Conservation (phyloP, 768 basidiomycete species). For the Saitozyma sp. region DNA sequence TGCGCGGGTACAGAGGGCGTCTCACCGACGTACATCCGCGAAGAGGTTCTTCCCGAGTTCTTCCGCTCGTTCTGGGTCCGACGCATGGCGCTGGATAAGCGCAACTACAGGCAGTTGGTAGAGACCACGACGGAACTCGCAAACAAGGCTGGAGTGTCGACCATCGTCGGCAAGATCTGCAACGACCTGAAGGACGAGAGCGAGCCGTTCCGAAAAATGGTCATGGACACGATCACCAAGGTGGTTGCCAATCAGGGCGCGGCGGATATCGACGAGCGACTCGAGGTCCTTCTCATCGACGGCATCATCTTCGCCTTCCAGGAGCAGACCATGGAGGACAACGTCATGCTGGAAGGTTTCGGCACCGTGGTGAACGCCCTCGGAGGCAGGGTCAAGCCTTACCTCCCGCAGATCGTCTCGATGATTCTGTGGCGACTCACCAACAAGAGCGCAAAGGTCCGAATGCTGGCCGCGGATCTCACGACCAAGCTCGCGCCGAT, state of each 20-base stretch:
- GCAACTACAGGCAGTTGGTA: constrained; percentile 95
- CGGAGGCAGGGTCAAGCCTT: constrained; percentile 91
- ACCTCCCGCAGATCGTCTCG: constrained; percentile 97
- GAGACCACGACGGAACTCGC: constrained; percentile 98
- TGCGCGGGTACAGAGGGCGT: constrained; percentile 99
- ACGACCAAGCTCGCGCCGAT: constrained; percentile 94
- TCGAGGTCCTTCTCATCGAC: constrained; percentile 91
- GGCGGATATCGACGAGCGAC: constrained; percentile 94
- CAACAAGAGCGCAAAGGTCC: constrained; percentile 99
- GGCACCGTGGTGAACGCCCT: constrained; percentile 96
- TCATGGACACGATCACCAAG: constrained; percentile 99
- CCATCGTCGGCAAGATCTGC: constrained; percentile 85
- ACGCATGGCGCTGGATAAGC: constrained; percentile 92
- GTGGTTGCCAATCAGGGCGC: constrained; percentile 90
- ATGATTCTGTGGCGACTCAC: constrained; percentile 98
- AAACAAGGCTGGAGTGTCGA: constrained; percentile 92
- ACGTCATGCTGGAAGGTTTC: constrained; percentile 98
- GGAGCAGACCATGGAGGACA: constrained; percentile 98
- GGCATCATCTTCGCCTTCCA: constrained; percentile 99
- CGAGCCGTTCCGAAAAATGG: constrained; percentile 80
- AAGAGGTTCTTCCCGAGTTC: constrained; percentile 97
- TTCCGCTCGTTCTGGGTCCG: constrained; percentile 96
- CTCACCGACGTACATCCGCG: constrained; percentile 89
- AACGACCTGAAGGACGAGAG: constrained; percentile 77
- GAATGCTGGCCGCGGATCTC: constrained; percentile 97